These are phyloP conservation scores for Globisporangium uncinulatum DNA, from an alignment of 352 stramenopile species.

Conservation along the genomic window DNA sequence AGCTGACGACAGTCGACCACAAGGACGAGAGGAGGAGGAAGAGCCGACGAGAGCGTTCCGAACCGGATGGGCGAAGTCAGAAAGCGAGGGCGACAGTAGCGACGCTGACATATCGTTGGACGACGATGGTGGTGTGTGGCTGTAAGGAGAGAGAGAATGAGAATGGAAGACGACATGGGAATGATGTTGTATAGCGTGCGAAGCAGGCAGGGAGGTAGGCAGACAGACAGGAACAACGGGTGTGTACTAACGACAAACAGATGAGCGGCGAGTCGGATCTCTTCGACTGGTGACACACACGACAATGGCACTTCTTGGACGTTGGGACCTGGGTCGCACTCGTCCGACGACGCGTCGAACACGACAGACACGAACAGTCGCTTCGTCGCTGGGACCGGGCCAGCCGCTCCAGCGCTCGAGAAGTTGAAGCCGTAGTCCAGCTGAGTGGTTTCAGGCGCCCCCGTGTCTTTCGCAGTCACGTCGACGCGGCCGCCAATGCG, in stretches of 20 bases:
- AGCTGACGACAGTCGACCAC: slow-evolving; percentile 11
- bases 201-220: too few species aligned
- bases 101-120: too few species aligned
- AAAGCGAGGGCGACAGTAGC: slow-evolving; percentile 20
- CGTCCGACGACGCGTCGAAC: slow-evolving; percentile 58
- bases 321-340: slow-evolving; percentile 77
- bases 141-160: too few species aligned
- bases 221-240: too few species aligned
- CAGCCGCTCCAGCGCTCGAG: slow-evolving; percentile 16
- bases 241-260: too few species aligned
- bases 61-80: slow-evolving; percentile 11
- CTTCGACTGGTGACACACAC: slow-evolving; percentile 66
- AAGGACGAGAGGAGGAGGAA: slow-evolving; percentile 8
- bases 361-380: slow-evolving; percentile 74
- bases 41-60: slow-evolving; percentile 2
- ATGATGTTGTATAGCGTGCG: too few species aligned
- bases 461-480: slow-evolving; percentile 43
- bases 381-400: slow-evolving; percentile 54
- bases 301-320: slow-evolving; percentile 74
- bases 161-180: too few species aligned
- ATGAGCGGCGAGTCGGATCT: slow-evolving; percentile 72
- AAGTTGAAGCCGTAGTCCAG: slow-evolving; percentile 56
- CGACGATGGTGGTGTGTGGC: slow-evolving; percentile 50
- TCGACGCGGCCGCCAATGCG: slow-evolving; percentile 73
- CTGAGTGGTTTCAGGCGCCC: slow-evolving; percentile 19